Conservation (phyloP, 805 yeast species). For the Kodamaea sagamina region DNA sequence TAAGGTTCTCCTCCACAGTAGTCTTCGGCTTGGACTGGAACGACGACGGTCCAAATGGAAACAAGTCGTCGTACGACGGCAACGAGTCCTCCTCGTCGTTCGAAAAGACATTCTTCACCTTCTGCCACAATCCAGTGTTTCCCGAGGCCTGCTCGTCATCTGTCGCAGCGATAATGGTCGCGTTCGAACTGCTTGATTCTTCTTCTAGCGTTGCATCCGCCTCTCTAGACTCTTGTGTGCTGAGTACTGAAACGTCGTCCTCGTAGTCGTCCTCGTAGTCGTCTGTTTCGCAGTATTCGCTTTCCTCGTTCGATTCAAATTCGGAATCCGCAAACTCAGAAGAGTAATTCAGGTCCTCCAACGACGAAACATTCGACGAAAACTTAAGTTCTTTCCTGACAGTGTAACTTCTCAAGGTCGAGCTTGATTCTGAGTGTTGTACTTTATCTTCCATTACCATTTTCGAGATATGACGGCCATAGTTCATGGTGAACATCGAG, state of each 20-base stretch:
- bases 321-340: constrained; percentile 37
- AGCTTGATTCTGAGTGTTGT: not conserved
- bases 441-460: constrained; percentile 33
- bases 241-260: constrained; percentile 12
- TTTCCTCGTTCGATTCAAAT: constrained; percentile 34
- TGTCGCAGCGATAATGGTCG: constrained; percentile 9
- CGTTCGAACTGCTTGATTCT: constrained; percentile 3
- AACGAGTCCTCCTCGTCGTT: constrained; percentile 39
- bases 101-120: constrained; percentile 44
- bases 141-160: constrained; percentile 6
- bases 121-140: constrained; percentile 40
- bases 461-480: constrained; percentile 43
- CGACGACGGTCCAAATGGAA: constrained; percentile 50
- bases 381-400: constrained; percentile 14
- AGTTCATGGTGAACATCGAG: constrained; percentile 39
- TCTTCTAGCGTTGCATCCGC: constrained; percentile 1
- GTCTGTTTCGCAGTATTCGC: constrained; percentile 34
- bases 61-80: constrained; percentile 76
- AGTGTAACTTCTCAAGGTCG: constrained; percentile 12
- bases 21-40: constrained; percentile 35
- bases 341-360: constrained; percentile 9
- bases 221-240: constrained; percentile 1
- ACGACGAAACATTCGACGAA: not conserved
- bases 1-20: constrained; percentile 33
- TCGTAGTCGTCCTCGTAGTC: constrained; percentile 24